A percentile compares a stretch with the other conserved stretches of the same genome.
Conservation (phyloP, 2,329 filamentous ascomycete species). For the Trichoderma asperellum region DNA sequence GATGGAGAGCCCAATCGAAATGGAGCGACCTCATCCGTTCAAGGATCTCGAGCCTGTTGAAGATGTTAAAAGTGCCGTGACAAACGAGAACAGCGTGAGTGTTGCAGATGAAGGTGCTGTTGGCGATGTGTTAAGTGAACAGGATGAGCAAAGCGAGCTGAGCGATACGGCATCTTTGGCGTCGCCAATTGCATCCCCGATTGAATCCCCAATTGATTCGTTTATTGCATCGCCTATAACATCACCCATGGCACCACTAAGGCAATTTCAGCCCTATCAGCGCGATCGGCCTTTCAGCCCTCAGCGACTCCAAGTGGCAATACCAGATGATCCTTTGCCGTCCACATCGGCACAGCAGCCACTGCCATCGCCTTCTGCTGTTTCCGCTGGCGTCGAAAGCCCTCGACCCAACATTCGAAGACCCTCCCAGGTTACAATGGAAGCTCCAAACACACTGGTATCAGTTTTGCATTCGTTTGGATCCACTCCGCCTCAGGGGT, state of each 20-base stretch:
- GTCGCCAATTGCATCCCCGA: not conserved
- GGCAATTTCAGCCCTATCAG: not conserved
- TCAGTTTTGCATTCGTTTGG: conserved; percentile 31
- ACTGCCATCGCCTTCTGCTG: conserved; percentile 12
- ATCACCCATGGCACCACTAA: not conserved
- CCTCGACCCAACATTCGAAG: conserved; percentile 20
- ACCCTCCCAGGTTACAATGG: conserved; percentile 4
- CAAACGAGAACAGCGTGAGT: not conserved
- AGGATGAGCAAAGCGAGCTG: not conserved
- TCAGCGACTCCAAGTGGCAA: conserved; percentile 12
- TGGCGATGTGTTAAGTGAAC: not conserved
- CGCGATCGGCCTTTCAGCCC: not conserved
- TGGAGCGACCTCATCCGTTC: conserved; percentile 24
- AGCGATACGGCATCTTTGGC: not conserved
- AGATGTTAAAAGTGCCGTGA: not conserved
- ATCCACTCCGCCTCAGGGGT: conserved; percentile 35
- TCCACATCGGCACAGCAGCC: not conserved
- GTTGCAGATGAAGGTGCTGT: not conserved
- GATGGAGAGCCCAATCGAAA: conserved; percentile 26
- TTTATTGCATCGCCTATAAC: not conserved
- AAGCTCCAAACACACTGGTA: not conserved
- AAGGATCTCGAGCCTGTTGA: not conserved
- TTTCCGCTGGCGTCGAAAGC: conserved; percentile 18
- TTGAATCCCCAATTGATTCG: not conserved
- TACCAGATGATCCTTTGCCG: not conserved